phyloP scores from a whole-genome alignment of 352 stramenopile species.

The Phytopythium oedochilum region DNA sequence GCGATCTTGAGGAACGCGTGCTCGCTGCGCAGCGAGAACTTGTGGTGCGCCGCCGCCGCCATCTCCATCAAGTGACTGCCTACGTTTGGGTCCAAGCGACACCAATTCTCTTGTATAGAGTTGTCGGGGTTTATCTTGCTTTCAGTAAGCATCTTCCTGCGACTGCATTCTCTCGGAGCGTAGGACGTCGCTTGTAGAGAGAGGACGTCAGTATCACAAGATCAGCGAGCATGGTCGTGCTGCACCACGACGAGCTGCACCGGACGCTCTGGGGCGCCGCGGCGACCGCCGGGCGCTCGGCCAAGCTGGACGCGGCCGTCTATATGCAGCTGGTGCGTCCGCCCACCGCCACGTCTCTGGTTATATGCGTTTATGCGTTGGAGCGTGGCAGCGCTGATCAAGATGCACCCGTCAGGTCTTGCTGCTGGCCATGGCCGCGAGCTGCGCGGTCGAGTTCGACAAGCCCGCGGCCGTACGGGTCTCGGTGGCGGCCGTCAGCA shows the following conservation, averaged over 20 bases:
- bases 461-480: constrained; percentile 48
- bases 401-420: constrained; percentile 15
- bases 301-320: constrained; percentile 28
- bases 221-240: constrained; percentile 45
- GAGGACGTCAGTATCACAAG: too few species aligned
- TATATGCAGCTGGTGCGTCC: constrained; percentile 43
- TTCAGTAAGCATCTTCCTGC: too few species aligned
- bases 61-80: too few species aligned
- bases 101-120: constrained; percentile 14
- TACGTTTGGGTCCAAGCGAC: too few species aligned
- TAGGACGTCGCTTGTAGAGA: too few species aligned
- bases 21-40: constrained; percentile 56
- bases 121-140: too few species aligned
- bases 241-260: constrained; percentile 58
- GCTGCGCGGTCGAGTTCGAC: constrained; percentile 42
- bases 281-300: constrained; percentile 35
- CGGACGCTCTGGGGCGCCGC: constrained; percentile 52
- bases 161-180: too few species aligned
- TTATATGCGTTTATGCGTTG: too few species aligned
- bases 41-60: constrained; percentile 35
- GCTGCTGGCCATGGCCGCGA: constrained; percentile 20
- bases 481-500: constrained; percentile 14
- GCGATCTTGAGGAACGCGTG: constrained; percentile 56
- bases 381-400: too few species aligned
- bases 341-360: too few species aligned